Evolutionary conservation across 768 basidiomycete genomes (phyloP).

Genomic region (Piloderma croceum): DNA sequence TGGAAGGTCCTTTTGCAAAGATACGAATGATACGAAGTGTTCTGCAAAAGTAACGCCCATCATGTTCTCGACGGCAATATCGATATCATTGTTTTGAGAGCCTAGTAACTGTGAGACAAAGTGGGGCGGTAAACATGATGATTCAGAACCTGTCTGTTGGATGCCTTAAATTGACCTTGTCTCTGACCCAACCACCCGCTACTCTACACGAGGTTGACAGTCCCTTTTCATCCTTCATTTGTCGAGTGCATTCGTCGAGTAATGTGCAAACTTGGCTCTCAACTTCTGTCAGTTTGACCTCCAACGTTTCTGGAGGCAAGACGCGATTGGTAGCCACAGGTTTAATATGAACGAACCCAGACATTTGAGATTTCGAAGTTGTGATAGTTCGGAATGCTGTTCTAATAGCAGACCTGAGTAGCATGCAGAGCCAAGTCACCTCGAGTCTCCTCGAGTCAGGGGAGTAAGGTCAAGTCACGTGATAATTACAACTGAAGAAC

Average conservation of each 20-base stretch:
- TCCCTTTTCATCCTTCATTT: constrained; percentile 47
- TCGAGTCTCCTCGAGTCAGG: too few species aligned
- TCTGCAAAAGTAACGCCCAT: constrained; percentile 90
- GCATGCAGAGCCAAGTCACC: too few species aligned
- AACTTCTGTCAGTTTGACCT: constrained; percentile 55
- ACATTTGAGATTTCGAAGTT: too few species aligned
- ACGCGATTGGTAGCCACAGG: not conserved
- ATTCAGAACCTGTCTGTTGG: not conserved
- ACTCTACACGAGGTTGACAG: constrained; percentile 73
- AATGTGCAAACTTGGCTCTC: constrained; percentile 70
- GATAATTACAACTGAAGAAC: constrained; percentile 2
- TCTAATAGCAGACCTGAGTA: too few species aligned
- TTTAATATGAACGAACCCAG: too few species aligned
- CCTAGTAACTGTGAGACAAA: constrained; percentile 60
- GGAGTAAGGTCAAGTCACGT: too few species aligned
- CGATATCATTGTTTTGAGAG: constrained; percentile 82
- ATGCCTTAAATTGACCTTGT: constrained; percentile 63
- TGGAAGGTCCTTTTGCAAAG: constrained; percentile 42
- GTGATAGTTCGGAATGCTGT: too few species aligned
- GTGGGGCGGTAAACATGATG: constrained; percentile 1
- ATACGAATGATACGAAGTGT: constrained; percentile 61
- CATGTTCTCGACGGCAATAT: constrained; percentile 83
- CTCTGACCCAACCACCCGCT: constrained; percentile 97
- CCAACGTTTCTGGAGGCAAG: constrained; percentile 10
- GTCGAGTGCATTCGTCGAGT: constrained; percentile 71